Evolutionary conservation across 208 protist genomes (phyloP).

Genomic region (Trypanosoma vivax): DNA sequence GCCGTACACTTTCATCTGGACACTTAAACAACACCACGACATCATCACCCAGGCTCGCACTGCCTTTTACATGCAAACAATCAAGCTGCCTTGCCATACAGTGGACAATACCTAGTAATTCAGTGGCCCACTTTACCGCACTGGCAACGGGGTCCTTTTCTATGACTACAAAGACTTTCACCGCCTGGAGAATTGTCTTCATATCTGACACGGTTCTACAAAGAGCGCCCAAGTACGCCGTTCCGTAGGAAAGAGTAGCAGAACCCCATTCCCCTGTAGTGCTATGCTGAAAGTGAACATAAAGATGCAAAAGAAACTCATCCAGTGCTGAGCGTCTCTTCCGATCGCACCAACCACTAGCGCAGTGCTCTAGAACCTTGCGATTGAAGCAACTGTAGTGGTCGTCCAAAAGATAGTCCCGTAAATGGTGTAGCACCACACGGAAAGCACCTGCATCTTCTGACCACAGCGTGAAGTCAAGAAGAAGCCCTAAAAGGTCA

Average conservation of each 20-base stretch:
- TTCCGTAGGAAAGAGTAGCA: conserved; percentile 15
- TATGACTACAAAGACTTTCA: conserved; percentile 3
- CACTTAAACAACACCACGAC: conserved; percentile 13
- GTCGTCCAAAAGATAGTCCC: conserved; percentile 13
- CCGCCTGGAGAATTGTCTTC: conserved; percentile 9
- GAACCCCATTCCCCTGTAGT: conserved; percentile 18
- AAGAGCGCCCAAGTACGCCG: conserved; percentile 3
- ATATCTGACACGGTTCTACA: conserved; percentile 10
- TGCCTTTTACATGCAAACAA: neutral
- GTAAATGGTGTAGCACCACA: conserved; percentile 12
- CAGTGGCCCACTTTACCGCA: conserved; percentile 17
- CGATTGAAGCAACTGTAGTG: conserved; percentile 20
- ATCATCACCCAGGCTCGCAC: conserved; percentile 8
- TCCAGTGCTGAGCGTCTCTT: conserved; percentile 17
- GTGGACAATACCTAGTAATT: conserved; percentile 10
- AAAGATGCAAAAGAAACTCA: conserved; percentile 25
- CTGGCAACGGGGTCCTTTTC: neutral
- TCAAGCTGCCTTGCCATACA: neutral
- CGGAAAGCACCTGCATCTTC: conserved; percentile 13
- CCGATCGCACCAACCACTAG: neutral
- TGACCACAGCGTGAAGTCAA: conserved; percentile 30
- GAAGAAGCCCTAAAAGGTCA: conserved; percentile 23
- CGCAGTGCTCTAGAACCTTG: conserved; percentile 13
- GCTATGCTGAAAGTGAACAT: conserved; percentile 18
- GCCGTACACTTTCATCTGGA: conserved; percentile 8